Percentiles rank a stretch among this genome's conserved stretches.
phyloP scores from a whole-genome alignment of 257 asterid genomes.

The Nyctanthes arbortristis region DNA sequence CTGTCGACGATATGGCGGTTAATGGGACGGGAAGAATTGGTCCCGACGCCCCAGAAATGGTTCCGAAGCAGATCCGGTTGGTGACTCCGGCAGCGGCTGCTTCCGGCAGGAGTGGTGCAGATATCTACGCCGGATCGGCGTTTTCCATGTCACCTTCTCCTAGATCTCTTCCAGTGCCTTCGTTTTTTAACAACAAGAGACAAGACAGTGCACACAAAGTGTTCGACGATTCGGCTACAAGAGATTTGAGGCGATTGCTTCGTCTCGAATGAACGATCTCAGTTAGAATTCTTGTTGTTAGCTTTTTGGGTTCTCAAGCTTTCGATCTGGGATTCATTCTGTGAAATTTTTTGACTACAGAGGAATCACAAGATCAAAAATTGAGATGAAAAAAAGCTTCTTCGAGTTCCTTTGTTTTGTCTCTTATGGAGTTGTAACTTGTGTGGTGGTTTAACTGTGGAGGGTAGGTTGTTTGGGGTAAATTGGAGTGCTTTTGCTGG shows the following conservation, averaged over 20 bases:
- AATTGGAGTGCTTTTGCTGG: too few relatives aligned
- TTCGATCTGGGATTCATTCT: conserved; percentile 31
- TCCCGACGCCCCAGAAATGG: conserved; percentile 44
- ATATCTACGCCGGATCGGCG: conserved; percentile 43
- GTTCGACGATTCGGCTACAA: conserved; percentile 55
- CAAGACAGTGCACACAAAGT: conserved; percentile 21
- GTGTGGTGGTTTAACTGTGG: too few relatives aligned
- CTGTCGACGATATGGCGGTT: conserved; percentile 46
- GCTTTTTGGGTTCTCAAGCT: conserved; percentile 17
- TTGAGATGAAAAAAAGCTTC: background rate
- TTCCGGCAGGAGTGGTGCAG: background rate
- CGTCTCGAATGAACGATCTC: conserved; percentile 40
- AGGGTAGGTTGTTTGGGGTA: too few relatives aligned
- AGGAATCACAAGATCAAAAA: background rate
- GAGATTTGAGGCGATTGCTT: conserved; percentile 54
- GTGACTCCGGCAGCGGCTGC: conserved; percentile 22
- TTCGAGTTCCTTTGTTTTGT: background rate
- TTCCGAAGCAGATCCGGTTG: conserved; percentile 43
- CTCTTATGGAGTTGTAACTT: background rate
- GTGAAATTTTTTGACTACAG: conserved; percentile 49
- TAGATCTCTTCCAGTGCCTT: conserved; percentile 52
- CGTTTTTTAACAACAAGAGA: conserved; percentile 42
- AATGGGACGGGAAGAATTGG: conserved; percentile 33
- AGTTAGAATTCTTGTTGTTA: background rate
- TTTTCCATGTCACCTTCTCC: conserved; percentile 60